These are phyloP conservation scores for Trametes cingulata DNA, from an alignment of 768 basidiomycete species.

Conservation along the genomic window DNA sequence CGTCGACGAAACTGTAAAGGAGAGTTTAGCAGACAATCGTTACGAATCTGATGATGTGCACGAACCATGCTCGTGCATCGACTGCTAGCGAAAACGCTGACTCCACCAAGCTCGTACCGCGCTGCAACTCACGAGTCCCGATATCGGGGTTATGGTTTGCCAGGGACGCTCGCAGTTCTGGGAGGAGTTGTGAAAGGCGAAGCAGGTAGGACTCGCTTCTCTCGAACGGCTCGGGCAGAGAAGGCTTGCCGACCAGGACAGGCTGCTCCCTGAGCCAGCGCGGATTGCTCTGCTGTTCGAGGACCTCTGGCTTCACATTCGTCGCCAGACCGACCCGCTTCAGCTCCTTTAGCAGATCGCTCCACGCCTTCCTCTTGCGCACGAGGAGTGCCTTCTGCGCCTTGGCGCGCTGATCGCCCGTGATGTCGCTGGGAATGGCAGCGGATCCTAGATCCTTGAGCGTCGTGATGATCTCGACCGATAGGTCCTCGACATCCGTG, in stretches of 20 bases:
- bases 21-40: slow-evolving; percentile 35
- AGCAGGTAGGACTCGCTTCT: slow-evolving; percentile 65
- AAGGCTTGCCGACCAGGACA: not conserved
- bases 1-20: slow-evolving; percentile 10
- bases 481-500: slow-evolving; percentile 52
- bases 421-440: slow-evolving; percentile 42
- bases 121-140: slow-evolving; percentile 82
- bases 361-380: slow-evolving; percentile 88
- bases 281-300: slow-evolving; percentile 53
- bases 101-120: slow-evolving; percentile 77
- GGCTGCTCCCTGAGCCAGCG: slow-evolving; percentile 69
- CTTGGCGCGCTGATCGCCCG: slow-evolving; percentile 56
- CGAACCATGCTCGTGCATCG: slow-evolving; percentile 63
- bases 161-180: slow-evolving; percentile 61
- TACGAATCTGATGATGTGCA: slow-evolving; percentile 31
- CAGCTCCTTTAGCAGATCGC: slow-evolving; percentile 87
- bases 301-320: slow-evolving; percentile 69
- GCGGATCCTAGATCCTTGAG: slow-evolving; percentile 55
- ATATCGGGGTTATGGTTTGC: slow-evolving; percentile 79
- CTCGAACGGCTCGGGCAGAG: slow-evolving; percentile 25
- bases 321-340: slow-evolving; percentile 74
- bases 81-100: slow-evolving; percentile 72
- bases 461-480: slow-evolving; percentile 63
- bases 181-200: slow-evolving; percentile 63
- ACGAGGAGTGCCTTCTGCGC: slow-evolving; percentile 71